phyloP scores from a whole-genome alignment of 2,329 filamentous ascomycete species.

The Neonectria punicea region DNA sequence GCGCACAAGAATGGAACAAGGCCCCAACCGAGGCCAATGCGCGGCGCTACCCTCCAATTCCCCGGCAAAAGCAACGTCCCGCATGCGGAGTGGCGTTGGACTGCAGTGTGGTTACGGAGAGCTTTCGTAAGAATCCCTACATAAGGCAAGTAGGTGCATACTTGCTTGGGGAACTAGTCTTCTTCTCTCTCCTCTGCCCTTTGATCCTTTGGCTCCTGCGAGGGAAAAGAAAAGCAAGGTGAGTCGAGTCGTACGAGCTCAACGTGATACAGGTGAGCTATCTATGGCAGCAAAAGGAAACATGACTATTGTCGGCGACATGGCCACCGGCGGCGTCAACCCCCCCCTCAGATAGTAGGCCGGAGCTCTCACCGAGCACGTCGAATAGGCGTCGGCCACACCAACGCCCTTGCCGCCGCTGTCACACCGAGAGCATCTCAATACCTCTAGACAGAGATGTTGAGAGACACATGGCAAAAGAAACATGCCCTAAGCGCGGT shows the following conservation, averaged over 20 bases:
- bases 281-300: not conserved
- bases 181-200: not conserved
- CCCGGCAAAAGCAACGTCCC: slow-evolving; percentile 15
- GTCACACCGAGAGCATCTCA: not conserved
- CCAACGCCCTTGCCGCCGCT: slow-evolving; percentile 9
- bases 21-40: slow-evolving; percentile 8
- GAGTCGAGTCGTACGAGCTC: slow-evolving; percentile 17
- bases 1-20: slow-evolving; percentile 22
- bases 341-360: not conserved
- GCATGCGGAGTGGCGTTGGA: slow-evolving; percentile 15
- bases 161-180: not conserved
- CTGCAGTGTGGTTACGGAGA: not conserved
- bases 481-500: slow-evolving; percentile 12
- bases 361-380: slow-evolving; percentile 10
- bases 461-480: slow-evolving; percentile 4
- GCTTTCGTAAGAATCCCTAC: not conserved
- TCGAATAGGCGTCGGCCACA: slow-evolving; percentile 11
- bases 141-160: not conserved
- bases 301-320: not conserved
- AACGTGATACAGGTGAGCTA: not conserved
- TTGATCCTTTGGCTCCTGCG: not conserved
- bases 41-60: slow-evolving; percentile 13
- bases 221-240: slow-evolving; percentile 20
- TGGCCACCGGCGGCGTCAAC: not conserved
- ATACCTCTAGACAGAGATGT: not conserved